Evolutionary conservation across 73 alveolate species (phyloP).

Genomic region (Loxodes magnus): DNA sequence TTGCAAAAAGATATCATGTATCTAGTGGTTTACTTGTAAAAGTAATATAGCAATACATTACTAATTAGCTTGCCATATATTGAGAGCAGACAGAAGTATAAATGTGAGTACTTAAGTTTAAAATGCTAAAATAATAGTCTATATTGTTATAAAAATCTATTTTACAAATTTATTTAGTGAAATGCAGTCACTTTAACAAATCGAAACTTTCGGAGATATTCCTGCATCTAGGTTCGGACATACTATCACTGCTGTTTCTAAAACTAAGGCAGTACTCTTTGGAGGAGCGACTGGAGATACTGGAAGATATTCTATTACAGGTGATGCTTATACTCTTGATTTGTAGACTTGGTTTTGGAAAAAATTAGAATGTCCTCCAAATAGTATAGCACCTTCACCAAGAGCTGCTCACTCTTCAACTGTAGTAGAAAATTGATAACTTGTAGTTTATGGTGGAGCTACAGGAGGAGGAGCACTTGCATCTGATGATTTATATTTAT

Average conservation of each 20-base stretch:
- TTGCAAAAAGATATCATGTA: too few relatives aligned
- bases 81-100: too few relatives aligned
- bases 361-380: constrained; percentile 79
- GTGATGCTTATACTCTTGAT: constrained; percentile 79
- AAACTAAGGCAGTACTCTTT: constrained; percentile 75
- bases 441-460: constrained; percentile 95
- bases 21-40: too few relatives aligned
- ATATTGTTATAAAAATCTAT: too few relatives aligned
- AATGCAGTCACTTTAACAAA: too few relatives aligned
- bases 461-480: constrained; percentile 96
- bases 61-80: too few relatives aligned
- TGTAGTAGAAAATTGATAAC: constrained; percentile 70
- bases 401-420: constrained; percentile 95
- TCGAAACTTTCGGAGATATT: constrained; percentile 33
- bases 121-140: too few relatives aligned
- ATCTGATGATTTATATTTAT: constrained; percentile 85
- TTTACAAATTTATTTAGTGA: too few relatives aligned
- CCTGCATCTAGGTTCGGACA: constrained; percentile 89
- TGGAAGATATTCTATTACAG: constrained; percentile 83
- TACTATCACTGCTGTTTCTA: constrained; percentile 77
- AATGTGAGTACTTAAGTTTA: too few relatives aligned
- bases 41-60: too few relatives aligned
- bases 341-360: constrained; percentile 66
- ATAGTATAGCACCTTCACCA: constrained; percentile 86
- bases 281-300: constrained; percentile 97